Conservation (phyloP, 306 rosid genomes). For the Cajanus cajan region DNA sequence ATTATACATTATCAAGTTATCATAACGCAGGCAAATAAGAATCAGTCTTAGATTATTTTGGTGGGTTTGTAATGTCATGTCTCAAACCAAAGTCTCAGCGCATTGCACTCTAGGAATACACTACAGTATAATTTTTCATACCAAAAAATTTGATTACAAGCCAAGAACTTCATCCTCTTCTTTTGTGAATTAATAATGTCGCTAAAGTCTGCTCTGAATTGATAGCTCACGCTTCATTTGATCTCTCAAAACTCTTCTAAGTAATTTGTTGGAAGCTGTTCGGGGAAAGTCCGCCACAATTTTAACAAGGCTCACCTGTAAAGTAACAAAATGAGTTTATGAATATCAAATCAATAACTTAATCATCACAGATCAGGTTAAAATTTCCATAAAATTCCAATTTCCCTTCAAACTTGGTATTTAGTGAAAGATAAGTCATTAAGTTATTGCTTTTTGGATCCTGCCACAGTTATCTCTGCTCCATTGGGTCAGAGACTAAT, state of each 20-base stretch:
- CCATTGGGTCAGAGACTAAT: too few relatives aligned
- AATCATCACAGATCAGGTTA: conserved; percentile 9
- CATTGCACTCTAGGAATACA: not conserved
- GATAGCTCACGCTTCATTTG: conserved; percentile 71
- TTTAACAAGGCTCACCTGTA: conserved; percentile 61
- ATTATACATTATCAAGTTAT: not conserved
- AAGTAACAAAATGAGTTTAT: conserved; percentile 11
- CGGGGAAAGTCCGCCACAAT: conserved; percentile 69
- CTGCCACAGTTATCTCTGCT: too few relatives aligned
- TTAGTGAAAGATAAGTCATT: not conserved
- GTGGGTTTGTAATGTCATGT: not conserved
- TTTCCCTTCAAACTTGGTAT: not conserved
- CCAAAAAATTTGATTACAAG: not conserved
- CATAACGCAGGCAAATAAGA: not conserved
- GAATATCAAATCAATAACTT: not conserved
- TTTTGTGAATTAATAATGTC: not conserved
- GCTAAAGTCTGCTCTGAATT: conserved; percentile 61
- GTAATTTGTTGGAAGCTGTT: conserved; percentile 80
- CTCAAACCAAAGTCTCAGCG: not conserved
- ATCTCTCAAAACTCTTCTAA: conserved; percentile 83
- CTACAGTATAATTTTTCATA: not conserved
- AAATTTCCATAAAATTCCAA: not conserved
- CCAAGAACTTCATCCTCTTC: not conserved
- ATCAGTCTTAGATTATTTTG: not conserved
- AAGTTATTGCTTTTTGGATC: not conserved